phyloP scores from a whole-genome alignment of 192 early-diverging fungal species.

The Entomortierella lignicola region DNA sequence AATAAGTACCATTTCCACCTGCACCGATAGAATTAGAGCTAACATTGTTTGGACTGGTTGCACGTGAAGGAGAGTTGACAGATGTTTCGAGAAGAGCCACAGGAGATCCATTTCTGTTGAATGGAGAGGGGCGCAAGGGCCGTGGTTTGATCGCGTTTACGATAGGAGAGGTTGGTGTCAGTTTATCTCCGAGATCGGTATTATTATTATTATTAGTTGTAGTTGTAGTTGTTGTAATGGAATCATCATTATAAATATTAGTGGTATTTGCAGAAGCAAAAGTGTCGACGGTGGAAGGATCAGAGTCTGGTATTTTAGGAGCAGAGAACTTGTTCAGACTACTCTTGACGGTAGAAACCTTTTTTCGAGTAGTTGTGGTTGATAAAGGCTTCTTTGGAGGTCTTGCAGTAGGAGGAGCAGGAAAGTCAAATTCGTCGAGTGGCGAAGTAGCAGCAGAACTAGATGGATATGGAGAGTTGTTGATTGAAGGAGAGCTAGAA shows the following conservation, averaged over 20 bases:
- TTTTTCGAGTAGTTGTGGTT: constrained; percentile 10
- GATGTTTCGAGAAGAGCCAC: constrained; percentile 22
- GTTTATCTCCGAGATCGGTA: constrained; percentile 11
- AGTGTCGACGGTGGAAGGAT: constrained; percentile 15
- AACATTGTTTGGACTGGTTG: constrained; percentile 36
- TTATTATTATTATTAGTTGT: background rate
- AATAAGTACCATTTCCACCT: constrained; percentile 26
- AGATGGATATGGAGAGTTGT: constrained; percentile 28
- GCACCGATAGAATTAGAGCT: constrained; percentile 28
- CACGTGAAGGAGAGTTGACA: constrained; percentile 23
- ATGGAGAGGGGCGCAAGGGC: constrained; percentile 12
- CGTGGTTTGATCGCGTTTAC: constrained; percentile 1
- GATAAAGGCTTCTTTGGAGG: constrained; percentile 6
- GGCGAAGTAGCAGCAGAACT: background rate
- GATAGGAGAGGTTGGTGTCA: constrained; percentile 16
- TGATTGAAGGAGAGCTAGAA: constrained; percentile 23
- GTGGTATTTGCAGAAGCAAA: constrained; percentile 2
- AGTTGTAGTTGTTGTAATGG: background rate
- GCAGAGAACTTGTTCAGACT: constrained; percentile 44
- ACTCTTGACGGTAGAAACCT: constrained; percentile 42
- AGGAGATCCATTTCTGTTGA: constrained; percentile 36
- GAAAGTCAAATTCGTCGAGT: background rate
- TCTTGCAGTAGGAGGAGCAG: background rate
- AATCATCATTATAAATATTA: background rate
- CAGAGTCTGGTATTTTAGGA: constrained; percentile 36